Conservation (phyloP, 495 filamentous ascomycete genomes). For the Neurospora hispaniola region DNA sequence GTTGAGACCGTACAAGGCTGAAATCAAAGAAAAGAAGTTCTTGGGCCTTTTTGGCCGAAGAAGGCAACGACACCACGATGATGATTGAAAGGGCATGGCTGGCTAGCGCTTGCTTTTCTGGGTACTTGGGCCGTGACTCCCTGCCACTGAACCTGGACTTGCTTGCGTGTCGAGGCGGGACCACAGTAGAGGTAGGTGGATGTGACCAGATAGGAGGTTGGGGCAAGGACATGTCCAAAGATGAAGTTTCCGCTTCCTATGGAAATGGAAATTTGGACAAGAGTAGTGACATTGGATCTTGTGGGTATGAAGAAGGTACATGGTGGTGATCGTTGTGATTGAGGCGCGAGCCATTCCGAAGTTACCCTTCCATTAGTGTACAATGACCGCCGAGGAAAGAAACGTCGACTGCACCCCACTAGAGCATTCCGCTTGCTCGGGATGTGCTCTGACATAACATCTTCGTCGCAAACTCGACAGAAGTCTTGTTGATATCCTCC, state of each 20-base stretch:
- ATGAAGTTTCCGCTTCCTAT: not conserved
- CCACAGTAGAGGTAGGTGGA: not conserved
- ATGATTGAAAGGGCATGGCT: not conserved
- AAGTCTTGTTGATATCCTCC: not conserved
- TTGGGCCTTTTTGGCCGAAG: slow-evolving; percentile 19
- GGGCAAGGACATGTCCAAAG: not conserved
- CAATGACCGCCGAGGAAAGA: not conserved
- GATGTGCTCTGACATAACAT: not conserved
- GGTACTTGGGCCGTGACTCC: not conserved
- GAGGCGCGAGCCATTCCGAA: not conserved
- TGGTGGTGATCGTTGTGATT: not conserved
- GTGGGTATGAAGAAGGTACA: not conserved
- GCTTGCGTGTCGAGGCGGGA: not conserved
- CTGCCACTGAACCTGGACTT: not conserved
- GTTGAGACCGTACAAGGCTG: slow-evolving; percentile 18
- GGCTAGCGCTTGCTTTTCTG: not conserved
- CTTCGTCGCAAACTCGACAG: not conserved
- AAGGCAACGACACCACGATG: not conserved
- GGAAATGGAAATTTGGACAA: not conserved
- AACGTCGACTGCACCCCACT: not conserved
- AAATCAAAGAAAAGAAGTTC: slow-evolving; percentile 19
- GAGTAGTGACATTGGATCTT: not conserved
- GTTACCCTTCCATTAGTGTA: not conserved
- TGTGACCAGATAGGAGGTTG: not conserved
- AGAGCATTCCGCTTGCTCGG: not conserved